A percentile compares a stretch with the other conserved stretches of the same genome.
Conservation (phyloP, 1,284 basidiomycete species). For the Psilocybe mexicana region DNA sequence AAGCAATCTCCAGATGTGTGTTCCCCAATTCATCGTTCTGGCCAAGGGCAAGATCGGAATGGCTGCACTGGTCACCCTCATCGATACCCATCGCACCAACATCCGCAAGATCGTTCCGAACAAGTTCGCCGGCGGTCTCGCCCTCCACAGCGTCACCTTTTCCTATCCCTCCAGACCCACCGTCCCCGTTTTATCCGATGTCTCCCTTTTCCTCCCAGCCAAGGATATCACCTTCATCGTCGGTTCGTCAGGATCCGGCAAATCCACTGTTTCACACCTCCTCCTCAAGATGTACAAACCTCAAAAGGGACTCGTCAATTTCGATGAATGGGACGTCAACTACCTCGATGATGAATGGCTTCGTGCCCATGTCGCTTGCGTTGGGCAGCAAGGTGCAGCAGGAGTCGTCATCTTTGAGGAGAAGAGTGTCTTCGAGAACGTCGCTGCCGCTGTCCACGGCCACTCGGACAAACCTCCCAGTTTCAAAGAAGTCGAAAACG, state of each 20-base stretch:
- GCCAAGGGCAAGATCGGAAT: constrained; percentile 88
- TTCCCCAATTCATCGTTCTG: constrained; percentile 78
- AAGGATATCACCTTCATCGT: constrained; percentile 92
- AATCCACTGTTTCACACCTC: constrained; percentile 88
- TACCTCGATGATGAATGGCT: constrained; percentile 81
- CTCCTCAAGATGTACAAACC: constrained; percentile 80
- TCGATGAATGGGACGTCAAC: constrained; percentile 82
- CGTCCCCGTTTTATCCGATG: constrained; percentile 59
- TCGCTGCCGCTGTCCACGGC: constrained; percentile 64
- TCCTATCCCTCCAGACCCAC: constrained; percentile 84
- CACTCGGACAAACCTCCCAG: constrained; percentile 49
- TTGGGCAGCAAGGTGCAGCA: constrained; percentile 71
- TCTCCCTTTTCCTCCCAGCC: constrained; percentile 79
- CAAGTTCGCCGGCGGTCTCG: constrained; percentile 75
- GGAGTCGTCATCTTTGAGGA: constrained; percentile 69
- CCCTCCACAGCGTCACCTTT: constrained; percentile 77
- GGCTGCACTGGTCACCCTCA: constrained; percentile 57
- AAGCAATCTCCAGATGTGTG: constrained; percentile 82
- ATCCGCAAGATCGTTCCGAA: constrained; percentile 57
- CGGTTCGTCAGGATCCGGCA: constrained; percentile 89
- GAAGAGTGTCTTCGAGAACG: constrained; percentile 84
- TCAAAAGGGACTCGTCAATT: constrained; percentile 59
- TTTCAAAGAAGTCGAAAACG: constrained; percentile 70
- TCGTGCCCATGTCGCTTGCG: constrained; percentile 71
- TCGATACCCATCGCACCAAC: constrained; percentile 14